Evolutionary conservation across 768 basidiomycete species (phyloP).

Genomic region (Phaeotremella fagi): DNA sequence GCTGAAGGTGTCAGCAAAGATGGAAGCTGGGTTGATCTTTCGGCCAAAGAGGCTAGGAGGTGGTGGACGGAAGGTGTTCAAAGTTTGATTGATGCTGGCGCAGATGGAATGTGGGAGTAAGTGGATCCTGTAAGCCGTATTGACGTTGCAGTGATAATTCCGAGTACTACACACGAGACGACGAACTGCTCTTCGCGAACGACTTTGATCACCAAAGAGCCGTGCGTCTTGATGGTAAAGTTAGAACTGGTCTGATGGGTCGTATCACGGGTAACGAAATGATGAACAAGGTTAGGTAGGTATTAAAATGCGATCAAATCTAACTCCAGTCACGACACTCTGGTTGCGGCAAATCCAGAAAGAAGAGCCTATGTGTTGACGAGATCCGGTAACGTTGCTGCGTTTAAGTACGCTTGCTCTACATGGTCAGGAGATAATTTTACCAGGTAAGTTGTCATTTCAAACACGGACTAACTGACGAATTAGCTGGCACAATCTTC

Average conservation of each 20-base stretch:
- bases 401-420: conserved; percentile 40
- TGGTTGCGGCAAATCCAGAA: conserved; percentile 26
- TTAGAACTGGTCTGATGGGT: conserved; percentile 36
- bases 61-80: conserved; percentile 47
- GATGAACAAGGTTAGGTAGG: not conserved
- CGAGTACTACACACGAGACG: conserved; percentile 43
- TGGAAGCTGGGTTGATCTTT: conserved; percentile 47
- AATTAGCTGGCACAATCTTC: conserved; percentile 42
- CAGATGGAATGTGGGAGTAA: conserved; percentile 48
- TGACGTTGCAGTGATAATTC: conserved; percentile 40
- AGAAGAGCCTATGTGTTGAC: conserved; percentile 43
- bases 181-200: conserved; percentile 24
- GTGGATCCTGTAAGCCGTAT: conserved; percentile 5
- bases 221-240: conserved; percentile 15
- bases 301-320: conserved; percentile 30
- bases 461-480: not conserved
- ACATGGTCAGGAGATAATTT: conserved; percentile 48
- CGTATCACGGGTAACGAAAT: conserved; percentile 41
- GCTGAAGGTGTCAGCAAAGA: conserved; percentile 31
- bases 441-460: conserved; percentile 4
- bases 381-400: conserved; percentile 43
- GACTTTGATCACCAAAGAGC: conserved; percentile 15
- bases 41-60: conserved; percentile 28
- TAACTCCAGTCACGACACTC: conserved; percentile 30
- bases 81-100: conserved; percentile 35